phyloP scores from a whole-genome alignment of 192 early-diverging fungal species.

The Linnemannia hyalina region DNA sequence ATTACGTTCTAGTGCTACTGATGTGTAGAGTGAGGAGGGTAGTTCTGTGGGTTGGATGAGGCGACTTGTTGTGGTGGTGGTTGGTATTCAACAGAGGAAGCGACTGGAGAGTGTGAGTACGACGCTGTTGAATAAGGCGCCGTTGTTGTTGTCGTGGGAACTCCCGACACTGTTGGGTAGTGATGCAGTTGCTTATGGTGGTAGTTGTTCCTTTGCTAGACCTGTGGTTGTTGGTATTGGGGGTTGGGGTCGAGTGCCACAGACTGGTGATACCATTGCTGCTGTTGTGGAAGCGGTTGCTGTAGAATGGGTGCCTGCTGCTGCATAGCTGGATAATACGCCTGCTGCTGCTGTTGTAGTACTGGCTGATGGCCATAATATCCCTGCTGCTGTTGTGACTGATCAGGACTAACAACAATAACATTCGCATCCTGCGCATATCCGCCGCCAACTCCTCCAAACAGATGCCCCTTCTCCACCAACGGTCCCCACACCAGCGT shows the following conservation, averaged over 20 bases:
- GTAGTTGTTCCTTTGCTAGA: background rate
- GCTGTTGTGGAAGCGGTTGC: background rate
- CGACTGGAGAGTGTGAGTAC: background rate
- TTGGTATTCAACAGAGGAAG: background rate
- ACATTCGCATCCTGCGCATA: constrained; percentile 1
- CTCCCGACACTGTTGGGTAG: background rate
- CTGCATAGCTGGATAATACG: background rate
- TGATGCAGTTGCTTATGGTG: background rate
- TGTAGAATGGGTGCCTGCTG: background rate
- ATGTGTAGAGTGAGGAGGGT: background rate
- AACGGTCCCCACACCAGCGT: constrained; percentile 4
- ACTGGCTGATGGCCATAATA: background rate
- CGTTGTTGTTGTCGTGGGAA: background rate
- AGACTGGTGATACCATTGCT: background rate
- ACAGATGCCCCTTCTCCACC: background rate
- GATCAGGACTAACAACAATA: constrained; percentile 16
- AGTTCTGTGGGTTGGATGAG: background rate
- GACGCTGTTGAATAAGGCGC: background rate
- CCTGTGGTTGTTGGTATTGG: background rate
- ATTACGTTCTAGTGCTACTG: too few relatives aligned
- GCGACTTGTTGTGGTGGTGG: background rate
- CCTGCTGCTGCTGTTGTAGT: background rate
- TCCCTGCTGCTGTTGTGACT: background rate
- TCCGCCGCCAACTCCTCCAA: background rate
- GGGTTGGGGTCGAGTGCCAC: background rate